Evolutionary conservation across 345 rosid genomes (phyloP).

Genomic region (Camelina sativa): DNA sequence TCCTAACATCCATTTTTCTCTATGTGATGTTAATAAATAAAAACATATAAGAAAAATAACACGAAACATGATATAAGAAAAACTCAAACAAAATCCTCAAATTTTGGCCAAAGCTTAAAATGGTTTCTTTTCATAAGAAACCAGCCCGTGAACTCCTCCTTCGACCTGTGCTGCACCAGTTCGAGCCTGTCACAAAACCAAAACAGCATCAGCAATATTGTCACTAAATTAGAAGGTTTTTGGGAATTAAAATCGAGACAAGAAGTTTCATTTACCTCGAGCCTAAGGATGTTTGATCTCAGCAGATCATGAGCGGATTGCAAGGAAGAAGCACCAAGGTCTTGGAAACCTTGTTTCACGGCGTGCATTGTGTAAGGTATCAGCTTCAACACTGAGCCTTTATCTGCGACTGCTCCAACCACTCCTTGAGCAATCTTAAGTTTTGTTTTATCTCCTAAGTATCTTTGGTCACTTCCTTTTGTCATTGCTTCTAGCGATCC

Average conservation of each 20-base stretch:
- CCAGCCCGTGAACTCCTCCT: conserved; percentile 85
- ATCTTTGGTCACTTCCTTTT: conserved; percentile 92
- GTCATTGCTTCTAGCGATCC: conserved; percentile 98
- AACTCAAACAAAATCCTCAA: conserved; percentile 16
- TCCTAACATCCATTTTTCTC: too few species aligned
- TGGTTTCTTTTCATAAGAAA: conserved; percentile 72
- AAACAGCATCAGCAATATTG: conserved; percentile 14
- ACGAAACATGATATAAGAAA: neutral
- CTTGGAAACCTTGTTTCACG: conserved; percentile 97
- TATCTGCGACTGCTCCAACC: conserved; percentile 93
- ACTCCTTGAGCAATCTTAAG: conserved; percentile 99
- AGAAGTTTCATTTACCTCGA: conserved; percentile 60
- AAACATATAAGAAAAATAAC: neutral
- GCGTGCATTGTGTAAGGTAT: conserved; percentile 96
- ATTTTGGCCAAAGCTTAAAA: conserved; percentile 33
- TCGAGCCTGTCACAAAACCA: conserved; percentile 58
- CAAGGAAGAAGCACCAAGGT: conserved; percentile 85
- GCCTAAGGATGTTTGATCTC: conserved; percentile 71
- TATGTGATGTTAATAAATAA: neutral
- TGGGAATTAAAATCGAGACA: neutral
- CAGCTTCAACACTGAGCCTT: conserved; percentile 85
- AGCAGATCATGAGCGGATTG: conserved; percentile 75
- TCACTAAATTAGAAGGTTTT: conserved; percentile 9
- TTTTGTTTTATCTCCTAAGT: conserved; percentile 79
- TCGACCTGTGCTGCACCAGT: conserved; percentile 93